Base-by-base conservation (phyloP, 2,329 filamentous ascomycete species). In the Leptoxyphium fumago region DNA sequence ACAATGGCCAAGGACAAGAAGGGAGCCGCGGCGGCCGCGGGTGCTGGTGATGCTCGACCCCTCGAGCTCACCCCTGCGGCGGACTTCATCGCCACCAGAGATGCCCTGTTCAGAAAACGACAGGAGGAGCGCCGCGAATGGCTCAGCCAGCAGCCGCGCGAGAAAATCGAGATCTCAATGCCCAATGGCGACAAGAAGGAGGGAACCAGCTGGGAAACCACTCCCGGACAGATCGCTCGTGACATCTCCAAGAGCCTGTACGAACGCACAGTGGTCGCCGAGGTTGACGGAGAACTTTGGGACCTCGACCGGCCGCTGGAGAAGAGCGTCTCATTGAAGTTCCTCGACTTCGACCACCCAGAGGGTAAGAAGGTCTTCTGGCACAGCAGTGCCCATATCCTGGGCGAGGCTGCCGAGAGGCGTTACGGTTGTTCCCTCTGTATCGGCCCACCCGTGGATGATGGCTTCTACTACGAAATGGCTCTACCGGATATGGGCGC, bases 381-480 rank as follows among this genome's bases (percentile, higher is more conserved):
- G 89, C 91, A 96, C 66, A 94, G 86, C 15, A 89, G 82, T 56
- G 91, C 91, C 39, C 91, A 98, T 63, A 81, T 94, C 51, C 77
- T 98, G n/a, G 91, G 91, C 54, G 91, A 96, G 66, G 88, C 88
- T 47, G 84, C 82, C 41, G 91, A 98, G 67, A 77, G 83, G 59
- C 77, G 87, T 56, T 98, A 87, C 60, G 85, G 87, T 47, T 95
- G 89, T 67, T 81, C 84, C 55, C 76, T 95, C 39, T 95, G 87
- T 64, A 93, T 95, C 61, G 91, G 91, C 18, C 91, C 91, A 29
- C 91, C 86, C 9, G 87, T 89, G 39, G 78, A 87, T 43, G 82
- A 88, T 63, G 89, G 87, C 34, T 95, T 94, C 72, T 95, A 94
- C 73, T 96, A 95, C 65, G 86, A 96, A 66, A 95, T 96, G 88